Conservation (phyloP, 495 filamentous ascomycete species). For the Aspergillus ostianus region DNA sequence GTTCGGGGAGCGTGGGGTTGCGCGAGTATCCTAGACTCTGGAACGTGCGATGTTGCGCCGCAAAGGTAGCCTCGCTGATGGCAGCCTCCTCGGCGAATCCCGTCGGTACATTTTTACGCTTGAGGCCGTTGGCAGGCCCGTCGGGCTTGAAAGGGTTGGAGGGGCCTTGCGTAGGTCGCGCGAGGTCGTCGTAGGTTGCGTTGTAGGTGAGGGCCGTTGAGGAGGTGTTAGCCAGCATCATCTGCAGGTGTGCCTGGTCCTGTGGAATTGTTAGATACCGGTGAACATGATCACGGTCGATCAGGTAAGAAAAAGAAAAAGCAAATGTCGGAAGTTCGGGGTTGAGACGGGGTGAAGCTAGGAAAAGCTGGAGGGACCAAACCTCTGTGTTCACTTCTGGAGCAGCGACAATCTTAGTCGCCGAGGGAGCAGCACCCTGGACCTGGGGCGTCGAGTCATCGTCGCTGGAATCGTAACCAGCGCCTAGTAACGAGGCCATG, state of each 20-base stretch:
- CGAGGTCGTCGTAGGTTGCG: conserved; percentile 70
- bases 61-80: conserved; percentile 87
- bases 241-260: conserved; percentile 56
- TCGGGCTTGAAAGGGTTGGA: conserved; percentile 74
- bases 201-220: conserved; percentile 56
- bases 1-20: conserved; percentile 50
- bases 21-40: conserved; percentile 62
- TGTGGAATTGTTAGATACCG: conserved; percentile 37
- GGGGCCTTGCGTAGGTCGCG: conserved; percentile 67
- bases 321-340: neutral
- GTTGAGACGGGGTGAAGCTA: neutral
- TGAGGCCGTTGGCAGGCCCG: conserved; percentile 55
- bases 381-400: conserved; percentile 64
- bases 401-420: conserved; percentile 50
- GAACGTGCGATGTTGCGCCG: conserved; percentile 73
- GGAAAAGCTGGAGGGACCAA: conserved; percentile 44
- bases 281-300: neutral
- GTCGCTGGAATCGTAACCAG: conserved; percentile 53
- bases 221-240: conserved; percentile 56
- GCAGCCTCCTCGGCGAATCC: conserved; percentile 84
- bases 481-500: conserved; percentile 51
- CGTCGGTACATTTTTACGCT: conserved; percentile 89
- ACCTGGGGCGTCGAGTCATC: conserved; percentile 39
- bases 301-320: neutral
- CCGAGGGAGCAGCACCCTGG: conserved; percentile 25